These are phyloP conservation scores for Mortierella alpina DNA, from an alignment of 192 early-diverging fungal genomes.

Conservation along the genomic window DNA sequence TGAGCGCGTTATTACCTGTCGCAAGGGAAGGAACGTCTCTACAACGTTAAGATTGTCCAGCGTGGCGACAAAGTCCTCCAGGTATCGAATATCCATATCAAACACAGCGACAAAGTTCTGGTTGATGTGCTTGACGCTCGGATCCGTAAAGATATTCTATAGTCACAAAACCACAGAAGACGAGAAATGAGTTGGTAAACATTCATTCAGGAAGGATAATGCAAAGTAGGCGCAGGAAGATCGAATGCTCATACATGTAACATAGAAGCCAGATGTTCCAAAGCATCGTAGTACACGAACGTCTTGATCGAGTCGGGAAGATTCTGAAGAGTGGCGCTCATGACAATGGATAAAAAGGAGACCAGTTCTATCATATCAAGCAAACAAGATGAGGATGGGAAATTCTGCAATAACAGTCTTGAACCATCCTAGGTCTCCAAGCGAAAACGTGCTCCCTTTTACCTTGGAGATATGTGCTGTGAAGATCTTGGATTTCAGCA, in stretches of 20 bases:
- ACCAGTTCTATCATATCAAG: constrained; percentile 68
- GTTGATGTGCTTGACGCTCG: constrained; percentile 71
- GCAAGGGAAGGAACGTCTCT: constrained; percentile 75
- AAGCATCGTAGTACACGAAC: constrained; percentile 77
- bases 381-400: not conserved
- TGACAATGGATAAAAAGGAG: constrained; percentile 73
- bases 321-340: constrained; percentile 73
- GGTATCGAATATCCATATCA: constrained; percentile 74
- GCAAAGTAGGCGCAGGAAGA: not conserved
- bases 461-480: constrained; percentile 81
- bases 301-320: constrained; percentile 73
- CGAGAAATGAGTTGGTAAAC: too few species aligned
- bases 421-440: too few species aligned
- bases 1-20: constrained; percentile 67
- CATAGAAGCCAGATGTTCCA: constrained; percentile 74
- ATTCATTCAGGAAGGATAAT: not conserved
- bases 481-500: constrained; percentile 54
- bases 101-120: constrained; percentile 68
- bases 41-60: constrained; percentile 75
- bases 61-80: constrained; percentile 76
- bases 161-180: not conserved
- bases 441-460: not conserved
- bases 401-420: not conserved
- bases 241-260: constrained; percentile 67
- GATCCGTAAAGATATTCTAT: constrained; percentile 68